These are phyloP conservation scores for Cordyceps militaris DNA, from an alignment of 2,329 filamentous ascomycete species.

Conservation along the genomic window DNA sequence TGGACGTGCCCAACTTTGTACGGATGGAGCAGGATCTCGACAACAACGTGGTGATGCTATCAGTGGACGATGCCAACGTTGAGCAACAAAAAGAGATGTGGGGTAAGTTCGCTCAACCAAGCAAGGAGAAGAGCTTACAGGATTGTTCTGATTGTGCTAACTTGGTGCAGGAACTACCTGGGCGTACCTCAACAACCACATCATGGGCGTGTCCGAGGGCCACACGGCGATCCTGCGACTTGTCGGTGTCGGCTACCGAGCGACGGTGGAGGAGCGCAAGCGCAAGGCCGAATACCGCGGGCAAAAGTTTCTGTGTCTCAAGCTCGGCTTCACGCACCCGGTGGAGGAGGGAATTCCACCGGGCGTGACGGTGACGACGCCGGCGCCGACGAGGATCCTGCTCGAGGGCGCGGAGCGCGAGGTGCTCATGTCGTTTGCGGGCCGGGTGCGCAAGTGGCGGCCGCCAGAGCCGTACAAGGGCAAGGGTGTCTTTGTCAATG, in stretches of 20 bases:
- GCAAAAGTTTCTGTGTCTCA: slow-evolving; percentile 84
- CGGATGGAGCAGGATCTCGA: slow-evolving; percentile 60
- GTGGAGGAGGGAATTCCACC: slow-evolving; percentile 80
- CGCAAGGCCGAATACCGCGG: slow-evolving; percentile 69
- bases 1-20: slow-evolving; percentile 75
- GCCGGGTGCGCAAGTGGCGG: slow-evolving; percentile 80
- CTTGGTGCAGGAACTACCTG: slow-evolving; percentile 67
- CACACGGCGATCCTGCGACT: slow-evolving; percentile 89
- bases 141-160: not conserved
- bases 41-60: slow-evolving; percentile 57
- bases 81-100: slow-evolving; percentile 90
- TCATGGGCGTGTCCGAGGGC: slow-evolving; percentile 91
- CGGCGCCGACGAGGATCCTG: slow-evolving; percentile 84
- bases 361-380: slow-evolving; percentile 79
- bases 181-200: slow-evolving; percentile 82
- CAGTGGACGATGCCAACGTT: slow-evolving; percentile 58
- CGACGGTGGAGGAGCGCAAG: slow-evolving; percentile 71
- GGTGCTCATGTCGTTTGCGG: slow-evolving; percentile 84
- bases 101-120: slow-evolving; percentile 52
- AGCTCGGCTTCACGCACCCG: slow-evolving; percentile 94
- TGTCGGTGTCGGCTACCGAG: slow-evolving; percentile 92
- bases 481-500: slow-evolving; percentile 97
- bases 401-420: slow-evolving; percentile 84
- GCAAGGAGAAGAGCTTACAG: not conserved
- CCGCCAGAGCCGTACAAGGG: slow-evolving; percentile 97